phyloP scores from a whole-genome alignment of 805 yeast genomes.

The Kuraishia capsulata region DNA sequence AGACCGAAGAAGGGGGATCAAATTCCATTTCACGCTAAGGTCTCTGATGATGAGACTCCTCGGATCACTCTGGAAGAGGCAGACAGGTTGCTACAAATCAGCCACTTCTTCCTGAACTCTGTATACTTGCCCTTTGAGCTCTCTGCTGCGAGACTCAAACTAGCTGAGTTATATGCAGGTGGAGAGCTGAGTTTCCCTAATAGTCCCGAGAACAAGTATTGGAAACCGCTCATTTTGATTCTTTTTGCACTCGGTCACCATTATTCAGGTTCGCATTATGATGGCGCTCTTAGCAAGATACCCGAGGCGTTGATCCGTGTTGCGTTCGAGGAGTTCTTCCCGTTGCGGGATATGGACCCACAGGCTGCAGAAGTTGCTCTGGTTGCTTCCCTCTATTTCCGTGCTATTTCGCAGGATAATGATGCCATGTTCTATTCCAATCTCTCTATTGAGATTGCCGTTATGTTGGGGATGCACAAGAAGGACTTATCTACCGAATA shows the following conservation, averaged over 20 bases:
- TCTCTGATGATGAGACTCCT: neutral
- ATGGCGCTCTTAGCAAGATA: conserved; percentile 6
- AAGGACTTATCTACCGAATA: neutral
- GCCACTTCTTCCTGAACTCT: conserved; percentile 15
- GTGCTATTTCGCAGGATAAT: conserved; percentile 14
- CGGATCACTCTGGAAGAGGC: conserved; percentile 9
- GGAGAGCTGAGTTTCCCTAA: conserved; percentile 3
- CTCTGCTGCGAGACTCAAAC: conserved; percentile 8
- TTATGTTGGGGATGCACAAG: conserved; percentile 12
- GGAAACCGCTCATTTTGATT: conserved; percentile 12
- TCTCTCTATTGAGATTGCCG: conserved; percentile 15
- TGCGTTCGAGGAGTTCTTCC: conserved; percentile 10
- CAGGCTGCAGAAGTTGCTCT: conserved; percentile 13
- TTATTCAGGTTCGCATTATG: conserved; percentile 10
- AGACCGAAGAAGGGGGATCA: neutral
- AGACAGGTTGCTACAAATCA: conserved; percentile 7
- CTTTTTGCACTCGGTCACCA: conserved; percentile 15
- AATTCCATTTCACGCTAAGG: neutral
- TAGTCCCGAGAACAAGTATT: conserved; percentile 5
- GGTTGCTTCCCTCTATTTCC: conserved; percentile 12
- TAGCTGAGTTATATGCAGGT: conserved; percentile 6
- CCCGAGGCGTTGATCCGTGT: conserved; percentile 9
- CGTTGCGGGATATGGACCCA: conserved; percentile 8
- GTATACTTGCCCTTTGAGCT: conserved; percentile 16
- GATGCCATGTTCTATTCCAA: conserved; percentile 17